phyloP scores from a whole-genome alignment of 352 stramenopile species.

The Pythium sp. region DNA sequence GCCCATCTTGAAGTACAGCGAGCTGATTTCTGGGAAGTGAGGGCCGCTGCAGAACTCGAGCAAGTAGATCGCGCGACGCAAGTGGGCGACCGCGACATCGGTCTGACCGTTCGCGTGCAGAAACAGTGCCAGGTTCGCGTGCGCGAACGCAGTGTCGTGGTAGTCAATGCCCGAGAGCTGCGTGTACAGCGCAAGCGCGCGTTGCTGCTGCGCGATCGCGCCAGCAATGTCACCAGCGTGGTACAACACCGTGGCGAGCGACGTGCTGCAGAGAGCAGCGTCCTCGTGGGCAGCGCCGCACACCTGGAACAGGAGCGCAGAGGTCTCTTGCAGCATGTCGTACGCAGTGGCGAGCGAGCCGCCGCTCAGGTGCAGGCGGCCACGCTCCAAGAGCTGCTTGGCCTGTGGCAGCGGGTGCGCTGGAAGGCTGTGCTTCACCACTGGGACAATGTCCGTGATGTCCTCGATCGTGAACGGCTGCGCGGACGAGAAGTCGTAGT shows the following conservation, averaged over 20 bases:
- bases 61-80: slow-evolving; percentile 91
- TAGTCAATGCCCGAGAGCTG: slow-evolving; percentile 93
- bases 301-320: slow-evolving; percentile 93
- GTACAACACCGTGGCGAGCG: slow-evolving; percentile 90
- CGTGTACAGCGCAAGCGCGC: slow-evolving; percentile 89
- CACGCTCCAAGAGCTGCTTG: slow-evolving; percentile 87
- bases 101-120: slow-evolving; percentile 86
- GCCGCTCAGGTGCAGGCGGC: slow-evolving; percentile 76
- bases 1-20: slow-evolving; percentile 93
- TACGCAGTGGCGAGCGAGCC: slow-evolving; percentile 77
- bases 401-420: slow-evolving; percentile 71
- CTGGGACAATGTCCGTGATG: slow-evolving; percentile 90
- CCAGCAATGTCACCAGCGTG: slow-evolving; percentile 88
- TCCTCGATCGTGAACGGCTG: slow-evolving; percentile 88
- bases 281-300: slow-evolving; percentile 91
- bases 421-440: slow-evolving; percentile 92
- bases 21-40: slow-evolving; percentile 89
- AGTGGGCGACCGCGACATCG: slow-evolving; percentile 83
- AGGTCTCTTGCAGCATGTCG: slow-evolving; percentile 88
- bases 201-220: slow-evolving; percentile 88
- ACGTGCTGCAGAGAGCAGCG: slow-evolving; percentile 90
- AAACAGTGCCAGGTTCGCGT: slow-evolving; percentile 91
- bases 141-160: slow-evolving; percentile 87
- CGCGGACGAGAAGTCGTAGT: slow-evolving; percentile 81
- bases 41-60: slow-evolving; percentile 91